Evolutionary conservation across 2,329 filamentous ascomycete genomes (phyloP).

Genomic region (Akanthomyces lecanii): DNA sequence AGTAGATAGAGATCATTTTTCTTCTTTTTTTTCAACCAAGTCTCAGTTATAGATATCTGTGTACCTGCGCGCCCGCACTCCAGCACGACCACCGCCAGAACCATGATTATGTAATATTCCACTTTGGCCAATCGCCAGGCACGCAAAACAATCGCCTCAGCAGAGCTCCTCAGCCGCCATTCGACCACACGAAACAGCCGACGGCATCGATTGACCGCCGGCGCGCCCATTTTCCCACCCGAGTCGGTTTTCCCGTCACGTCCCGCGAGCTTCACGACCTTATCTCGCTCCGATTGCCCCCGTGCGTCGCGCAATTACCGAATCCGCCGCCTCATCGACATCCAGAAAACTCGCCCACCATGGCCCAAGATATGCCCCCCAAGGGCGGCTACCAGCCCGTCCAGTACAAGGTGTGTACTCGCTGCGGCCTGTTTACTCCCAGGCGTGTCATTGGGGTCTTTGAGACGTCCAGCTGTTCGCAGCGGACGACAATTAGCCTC

Average conservation of each 20-base stretch:
- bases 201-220: constrained; percentile 7
- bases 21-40: too few relatives aligned
- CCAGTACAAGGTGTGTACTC: constrained; percentile 79
- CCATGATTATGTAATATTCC: constrained; percentile 16
- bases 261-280: background rate
- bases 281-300: background rate
- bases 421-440: background rate
- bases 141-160: constrained; percentile 19
- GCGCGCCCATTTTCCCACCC: background rate
- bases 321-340: constrained; percentile 8
- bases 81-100: background rate
- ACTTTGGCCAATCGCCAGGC: constrained; percentile 15
- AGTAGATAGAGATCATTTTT: too few relatives aligned
- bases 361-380: constrained; percentile 98
- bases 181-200: constrained; percentile 10
- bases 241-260: background rate
- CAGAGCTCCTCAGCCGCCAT: constrained; percentile 9
- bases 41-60: too few relatives aligned
- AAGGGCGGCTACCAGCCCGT: constrained; percentile 90
- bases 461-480: background rate
- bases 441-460: background rate
- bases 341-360: constrained; percentile 44
- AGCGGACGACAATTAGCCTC: background rate
- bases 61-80: background rate
- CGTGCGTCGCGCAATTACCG: constrained; percentile 21